Conservation (phyloP, 148 eudicot species). For the Dianthus caryophyllus region DNA sequence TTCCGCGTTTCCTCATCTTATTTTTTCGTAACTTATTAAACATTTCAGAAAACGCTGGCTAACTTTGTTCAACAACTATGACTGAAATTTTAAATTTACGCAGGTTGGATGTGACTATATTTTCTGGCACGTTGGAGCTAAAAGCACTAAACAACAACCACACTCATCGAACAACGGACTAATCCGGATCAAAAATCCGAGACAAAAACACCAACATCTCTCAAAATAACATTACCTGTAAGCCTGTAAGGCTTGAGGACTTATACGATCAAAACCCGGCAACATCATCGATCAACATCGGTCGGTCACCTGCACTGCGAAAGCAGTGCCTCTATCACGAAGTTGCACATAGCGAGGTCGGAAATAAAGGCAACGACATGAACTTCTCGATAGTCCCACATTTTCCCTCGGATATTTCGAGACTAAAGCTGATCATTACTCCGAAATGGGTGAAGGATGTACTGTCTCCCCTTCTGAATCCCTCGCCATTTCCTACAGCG, state of each 20-base stretch:
- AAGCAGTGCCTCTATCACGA: constrained; percentile 52
- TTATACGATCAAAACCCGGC: constrained; percentile 13
- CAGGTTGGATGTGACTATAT: constrained; percentile 65
- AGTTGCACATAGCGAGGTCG: constrained; percentile 85
- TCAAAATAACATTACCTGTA: constrained; percentile 17
- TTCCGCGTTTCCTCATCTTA: too few species aligned
- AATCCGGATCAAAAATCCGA: too few species aligned
- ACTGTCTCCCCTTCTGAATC: too few species aligned
- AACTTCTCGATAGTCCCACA: too few species aligned
- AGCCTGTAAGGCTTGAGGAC: constrained; percentile 20
- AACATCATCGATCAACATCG: too few species aligned
- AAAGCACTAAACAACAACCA: constrained; percentile 27
- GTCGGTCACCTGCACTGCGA: constrained; percentile 70
- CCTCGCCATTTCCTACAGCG: constrained; percentile 44
- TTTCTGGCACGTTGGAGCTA: constrained; percentile 48
- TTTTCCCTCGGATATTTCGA: constrained; percentile 52
- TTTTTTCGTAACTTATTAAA: too few species aligned
- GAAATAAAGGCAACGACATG: constrained; percentile 99
- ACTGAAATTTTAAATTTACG: background rate
- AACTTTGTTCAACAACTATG: background rate
- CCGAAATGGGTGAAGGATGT: constrained; percentile 72
- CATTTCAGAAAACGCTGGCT: too few species aligned
- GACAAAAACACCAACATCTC: too few species aligned
- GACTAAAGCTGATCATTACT: constrained; percentile 62
- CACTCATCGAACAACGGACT: constrained; percentile 14